These are phyloP conservation scores for Xylaria sp. DNA, from an alignment of 495 filamentous ascomycete species.

Conservation along the genomic window DNA sequence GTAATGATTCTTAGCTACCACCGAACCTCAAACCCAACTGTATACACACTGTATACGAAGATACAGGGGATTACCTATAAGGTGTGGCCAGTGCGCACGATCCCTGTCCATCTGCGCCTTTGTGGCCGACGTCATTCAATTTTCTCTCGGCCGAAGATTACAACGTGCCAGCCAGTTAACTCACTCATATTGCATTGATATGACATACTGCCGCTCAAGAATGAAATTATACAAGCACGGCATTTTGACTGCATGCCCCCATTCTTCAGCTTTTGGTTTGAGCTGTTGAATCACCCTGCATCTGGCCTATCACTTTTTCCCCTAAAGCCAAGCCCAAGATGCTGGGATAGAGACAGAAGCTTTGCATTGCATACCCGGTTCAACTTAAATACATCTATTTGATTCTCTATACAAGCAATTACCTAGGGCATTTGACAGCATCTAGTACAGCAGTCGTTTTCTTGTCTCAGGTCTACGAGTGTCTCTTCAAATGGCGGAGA, in stretches of 20 bases:
- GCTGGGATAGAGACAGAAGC: background rate
- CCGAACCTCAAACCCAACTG: background rate
- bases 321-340: background rate
- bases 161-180: background rate
- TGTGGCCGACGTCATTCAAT: conserved; percentile 22
- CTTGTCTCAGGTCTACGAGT: background rate
- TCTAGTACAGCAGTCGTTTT: background rate
- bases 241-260: background rate
- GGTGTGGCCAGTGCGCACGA: background rate
- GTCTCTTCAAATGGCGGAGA: conserved; percentile 57
- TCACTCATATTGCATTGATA: background rate
- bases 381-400: background rate
- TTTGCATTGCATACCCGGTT: background rate
- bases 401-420: background rate
- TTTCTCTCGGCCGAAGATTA: background rate
- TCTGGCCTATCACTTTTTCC: background rate
- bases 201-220: background rate
- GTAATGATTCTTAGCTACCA: background rate
- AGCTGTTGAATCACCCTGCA: background rate
- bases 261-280: background rate
- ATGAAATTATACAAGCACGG: background rate
- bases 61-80: too few species aligned
- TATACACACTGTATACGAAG: conserved; percentile 8
- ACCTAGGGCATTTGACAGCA: background rate
- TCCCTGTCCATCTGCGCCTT: conserved; percentile 4